These are phyloP conservation scores for Solanum acaule DNA, from an alignment of 257 asterid species.

Conservation along the genomic window DNA sequence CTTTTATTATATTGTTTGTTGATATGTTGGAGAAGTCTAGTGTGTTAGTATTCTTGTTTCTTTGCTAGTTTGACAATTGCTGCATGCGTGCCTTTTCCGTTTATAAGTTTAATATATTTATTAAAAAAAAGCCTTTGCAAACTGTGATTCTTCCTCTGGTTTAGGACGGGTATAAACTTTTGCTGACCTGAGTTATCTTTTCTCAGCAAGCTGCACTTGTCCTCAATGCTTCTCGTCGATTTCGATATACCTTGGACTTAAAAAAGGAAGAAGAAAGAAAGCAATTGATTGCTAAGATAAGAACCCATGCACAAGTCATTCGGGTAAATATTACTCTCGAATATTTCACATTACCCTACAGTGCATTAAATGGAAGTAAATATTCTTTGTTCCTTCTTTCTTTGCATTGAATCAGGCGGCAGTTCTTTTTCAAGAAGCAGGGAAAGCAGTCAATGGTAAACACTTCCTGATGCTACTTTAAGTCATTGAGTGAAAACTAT, in stretches of 20 bases:
- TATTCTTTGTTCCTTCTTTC: not conserved
- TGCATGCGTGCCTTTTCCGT: not conserved
- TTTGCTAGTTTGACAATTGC: not conserved
- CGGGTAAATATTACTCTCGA: slow-evolving; percentile 37
- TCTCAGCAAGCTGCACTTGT: slow-evolving; percentile 97
- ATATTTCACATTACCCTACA: not conserved
- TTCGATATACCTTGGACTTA: slow-evolving; percentile 87
- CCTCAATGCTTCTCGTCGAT: slow-evolving; percentile 86
- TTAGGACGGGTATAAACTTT: not conserved
- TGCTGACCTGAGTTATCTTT: slow-evolving; percentile 3
- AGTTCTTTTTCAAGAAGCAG: slow-evolving; percentile 72
- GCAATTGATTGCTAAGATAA: slow-evolving; percentile 56
- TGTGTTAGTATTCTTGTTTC: not conserved
- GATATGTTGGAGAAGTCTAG: not conserved
- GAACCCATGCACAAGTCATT: slow-evolving; percentile 91
- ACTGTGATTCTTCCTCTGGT: not conserved
- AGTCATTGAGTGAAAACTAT: not conserved
- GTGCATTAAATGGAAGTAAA: not conserved
- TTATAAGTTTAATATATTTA: not conserved
- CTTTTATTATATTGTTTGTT: not conserved
- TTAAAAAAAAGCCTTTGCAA: not conserved
- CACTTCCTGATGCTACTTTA: slow-evolving; percentile 3
- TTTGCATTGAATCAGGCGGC: slow-evolving; percentile 64
- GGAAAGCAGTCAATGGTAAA: slow-evolving; percentile 42
- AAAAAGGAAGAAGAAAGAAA: slow-evolving; percentile 90